phyloP scores from a whole-genome alignment of 495 filamentous ascomycete species.

The Penicillium bovifimosum region DNA sequence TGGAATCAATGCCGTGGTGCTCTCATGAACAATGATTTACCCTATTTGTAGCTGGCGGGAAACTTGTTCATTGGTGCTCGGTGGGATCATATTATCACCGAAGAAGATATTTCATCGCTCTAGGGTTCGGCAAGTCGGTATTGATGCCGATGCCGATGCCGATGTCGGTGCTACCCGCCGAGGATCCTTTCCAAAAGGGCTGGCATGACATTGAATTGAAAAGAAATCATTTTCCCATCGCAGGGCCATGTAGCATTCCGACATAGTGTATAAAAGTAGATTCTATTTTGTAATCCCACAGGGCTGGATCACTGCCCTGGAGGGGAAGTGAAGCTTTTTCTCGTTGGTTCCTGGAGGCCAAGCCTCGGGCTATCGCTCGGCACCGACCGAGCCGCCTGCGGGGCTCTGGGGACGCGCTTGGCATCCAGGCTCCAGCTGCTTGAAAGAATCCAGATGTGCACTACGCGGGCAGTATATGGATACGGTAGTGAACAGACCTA shows the following conservation, averaged over 20 bases:
- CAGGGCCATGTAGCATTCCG: background rate
- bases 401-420: background rate
- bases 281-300: background rate
- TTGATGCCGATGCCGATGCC: background rate
- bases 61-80: too few species aligned
- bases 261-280: background rate
- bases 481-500: too few species aligned
- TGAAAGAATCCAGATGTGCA: too few species aligned
- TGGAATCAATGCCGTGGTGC: background rate
- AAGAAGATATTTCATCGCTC: too few species aligned
- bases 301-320: too few species aligned
- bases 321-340: background rate
- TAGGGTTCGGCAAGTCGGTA: too few species aligned
- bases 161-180: background rate
- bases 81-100: too few species aligned
- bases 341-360: background rate
- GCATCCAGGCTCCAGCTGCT: background rate
- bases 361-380: background rate
- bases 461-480: too few species aligned
- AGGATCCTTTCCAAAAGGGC: background rate
- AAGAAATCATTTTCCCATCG: background rate
- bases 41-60: background rate
- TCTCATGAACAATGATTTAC: too few species aligned
- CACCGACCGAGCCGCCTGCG: background rate
- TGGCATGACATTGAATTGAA: too few species aligned